These are phyloP conservation scores for Corylus heterophylla DNA, from an alignment of 306 rosid genomes.

Conservation along the genomic window DNA sequence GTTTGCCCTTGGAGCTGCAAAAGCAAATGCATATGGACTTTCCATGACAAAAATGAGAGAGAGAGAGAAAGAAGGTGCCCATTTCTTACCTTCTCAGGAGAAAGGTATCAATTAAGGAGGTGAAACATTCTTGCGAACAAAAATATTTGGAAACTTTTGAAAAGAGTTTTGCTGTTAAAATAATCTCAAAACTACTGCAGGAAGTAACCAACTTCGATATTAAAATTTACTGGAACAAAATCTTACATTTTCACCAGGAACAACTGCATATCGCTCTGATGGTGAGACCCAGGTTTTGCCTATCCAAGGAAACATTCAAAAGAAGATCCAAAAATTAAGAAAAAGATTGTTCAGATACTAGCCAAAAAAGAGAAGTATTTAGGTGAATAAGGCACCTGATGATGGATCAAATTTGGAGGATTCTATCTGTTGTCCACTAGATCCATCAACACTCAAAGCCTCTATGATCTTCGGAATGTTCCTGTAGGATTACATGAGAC, in stretches of 20 bases:
- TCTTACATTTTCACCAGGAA: conserved; percentile 94
- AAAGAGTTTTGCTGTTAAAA: neutral
- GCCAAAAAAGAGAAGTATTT: conserved; percentile 10
- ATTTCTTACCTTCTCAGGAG: neutral
- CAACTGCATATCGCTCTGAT: conserved; percentile 88
- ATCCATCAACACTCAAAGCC: conserved; percentile 88
- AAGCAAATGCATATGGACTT: conserved; percentile 25
- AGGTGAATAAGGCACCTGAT: conserved; percentile 56
- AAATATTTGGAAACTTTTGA: neutral
- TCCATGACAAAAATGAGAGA: neutral
- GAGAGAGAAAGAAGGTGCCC: neutral
- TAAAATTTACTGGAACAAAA: conserved; percentile 4
- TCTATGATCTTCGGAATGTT: conserved; percentile 75
- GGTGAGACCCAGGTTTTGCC: conserved; percentile 71
- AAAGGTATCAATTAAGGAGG: neutral
- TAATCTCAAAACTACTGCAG: neutral
- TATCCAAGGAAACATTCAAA: conserved; percentile 24
- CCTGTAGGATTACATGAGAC: conserved; percentile 47
- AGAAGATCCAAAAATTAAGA: conserved; percentile 14
- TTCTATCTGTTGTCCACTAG: conserved; percentile 68
- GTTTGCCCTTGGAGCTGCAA: conserved; percentile 63
- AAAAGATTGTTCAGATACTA: neutral
- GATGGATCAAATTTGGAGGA: conserved; percentile 64
- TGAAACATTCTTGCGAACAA: neutral
- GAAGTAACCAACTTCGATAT: neutral